Evolutionary conservation across 495 filamentous ascomycete genomes (phyloP).

Genomic region (Neurospora discreta): DNA sequence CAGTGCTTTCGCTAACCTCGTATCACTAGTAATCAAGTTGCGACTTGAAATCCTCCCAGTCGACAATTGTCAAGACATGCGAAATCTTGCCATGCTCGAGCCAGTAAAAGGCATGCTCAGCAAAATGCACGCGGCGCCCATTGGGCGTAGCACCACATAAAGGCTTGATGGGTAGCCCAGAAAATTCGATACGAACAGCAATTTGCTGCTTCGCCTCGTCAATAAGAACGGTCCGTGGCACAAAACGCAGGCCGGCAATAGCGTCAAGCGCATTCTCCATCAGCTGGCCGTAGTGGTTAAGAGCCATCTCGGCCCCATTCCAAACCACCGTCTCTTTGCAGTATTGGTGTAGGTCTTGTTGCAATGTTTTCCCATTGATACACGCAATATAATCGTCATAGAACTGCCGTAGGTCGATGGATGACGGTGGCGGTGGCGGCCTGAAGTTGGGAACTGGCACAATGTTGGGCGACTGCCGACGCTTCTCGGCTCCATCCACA

Average conservation of each 20-base stretch:
- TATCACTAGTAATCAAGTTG: slow-evolving; percentile 4
- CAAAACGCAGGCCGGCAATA: slow-evolving; percentile 17
- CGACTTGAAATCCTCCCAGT: slow-evolving; percentile 19
- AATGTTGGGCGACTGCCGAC: slow-evolving; percentile 5
- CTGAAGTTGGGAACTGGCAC: slow-evolving; percentile 1
- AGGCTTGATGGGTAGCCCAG: slow-evolving; percentile 17
- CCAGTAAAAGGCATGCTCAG: slow-evolving; percentile 25
- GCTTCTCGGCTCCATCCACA: slow-evolving; percentile 10
- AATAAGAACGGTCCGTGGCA: slow-evolving; percentile 10
- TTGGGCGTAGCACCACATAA: slow-evolving; percentile 10
- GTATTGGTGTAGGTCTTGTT: slow-evolving; percentile 12
- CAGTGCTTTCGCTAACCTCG: not conserved
- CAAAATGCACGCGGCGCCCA: slow-evolving; percentile 15
- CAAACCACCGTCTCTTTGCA: slow-evolving; percentile 15
- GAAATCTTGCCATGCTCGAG: slow-evolving; percentile 25
- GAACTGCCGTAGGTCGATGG: slow-evolving; percentile 8
- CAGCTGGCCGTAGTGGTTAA: slow-evolving; percentile 16
- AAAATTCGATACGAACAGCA: slow-evolving; percentile 19
- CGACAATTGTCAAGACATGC: slow-evolving; percentile 22
- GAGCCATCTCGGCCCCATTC: slow-evolving; percentile 14
- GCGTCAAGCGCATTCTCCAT: slow-evolving; percentile 16
- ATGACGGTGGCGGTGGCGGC: slow-evolving; percentile 8
- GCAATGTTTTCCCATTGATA: slow-evolving; percentile 21
- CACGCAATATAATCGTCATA: slow-evolving; percentile 18
- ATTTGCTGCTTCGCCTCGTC: slow-evolving; percentile 18